These are phyloP conservation scores for Mortierella antarctica DNA, from an alignment of 192 early-diverging fungal species.

Conservation along the genomic window DNA sequence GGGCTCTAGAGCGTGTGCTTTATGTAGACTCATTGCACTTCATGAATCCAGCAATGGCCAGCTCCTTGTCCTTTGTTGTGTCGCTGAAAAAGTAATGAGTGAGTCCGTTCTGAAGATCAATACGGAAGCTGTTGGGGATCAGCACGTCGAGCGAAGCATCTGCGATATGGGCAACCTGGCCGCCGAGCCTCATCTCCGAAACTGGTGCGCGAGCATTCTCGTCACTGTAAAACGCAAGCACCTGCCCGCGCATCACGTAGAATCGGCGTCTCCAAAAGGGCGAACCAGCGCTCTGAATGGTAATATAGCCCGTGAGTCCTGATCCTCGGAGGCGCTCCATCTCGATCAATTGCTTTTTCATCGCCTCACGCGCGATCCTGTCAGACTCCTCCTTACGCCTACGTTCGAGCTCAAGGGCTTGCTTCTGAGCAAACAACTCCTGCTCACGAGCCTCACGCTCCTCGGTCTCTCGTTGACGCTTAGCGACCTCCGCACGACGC, in stretches of 20 bases:
- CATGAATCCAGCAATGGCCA: conserved; percentile 55
- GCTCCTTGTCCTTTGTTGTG: conserved; percentile 53
- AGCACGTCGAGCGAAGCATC: conserved; percentile 61
- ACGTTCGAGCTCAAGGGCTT: conserved; percentile 59
- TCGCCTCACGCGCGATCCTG: conserved; percentile 48
- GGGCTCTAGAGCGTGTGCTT: background rate
- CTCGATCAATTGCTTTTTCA: conserved; percentile 56
- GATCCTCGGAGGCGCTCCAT: conserved; percentile 55
- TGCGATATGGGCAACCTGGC: conserved; percentile 47
- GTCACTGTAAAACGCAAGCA: conserved; percentile 61
- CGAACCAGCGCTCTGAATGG: conserved; percentile 57
- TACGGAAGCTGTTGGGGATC: conserved; percentile 63
- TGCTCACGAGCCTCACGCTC: conserved; percentile 45
- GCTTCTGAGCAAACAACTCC: conserved; percentile 40
- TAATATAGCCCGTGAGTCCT: conserved; percentile 55
- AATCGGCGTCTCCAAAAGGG: conserved; percentile 71
- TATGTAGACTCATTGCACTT: conserved; percentile 56
- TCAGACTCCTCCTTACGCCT: conserved; percentile 63
- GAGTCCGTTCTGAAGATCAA: conserved; percentile 54
- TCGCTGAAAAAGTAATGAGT: conserved; percentile 65
- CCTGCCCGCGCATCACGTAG: conserved; percentile 65
- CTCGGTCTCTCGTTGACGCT: conserved; percentile 46
- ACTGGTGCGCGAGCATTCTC: conserved; percentile 55
- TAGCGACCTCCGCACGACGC: conserved; percentile 43
- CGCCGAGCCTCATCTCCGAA: conserved; percentile 54